phyloP scores from a whole-genome alignment of 2,329 filamentous ascomycete genomes.

The Xylariaceae sp. region DNA sequence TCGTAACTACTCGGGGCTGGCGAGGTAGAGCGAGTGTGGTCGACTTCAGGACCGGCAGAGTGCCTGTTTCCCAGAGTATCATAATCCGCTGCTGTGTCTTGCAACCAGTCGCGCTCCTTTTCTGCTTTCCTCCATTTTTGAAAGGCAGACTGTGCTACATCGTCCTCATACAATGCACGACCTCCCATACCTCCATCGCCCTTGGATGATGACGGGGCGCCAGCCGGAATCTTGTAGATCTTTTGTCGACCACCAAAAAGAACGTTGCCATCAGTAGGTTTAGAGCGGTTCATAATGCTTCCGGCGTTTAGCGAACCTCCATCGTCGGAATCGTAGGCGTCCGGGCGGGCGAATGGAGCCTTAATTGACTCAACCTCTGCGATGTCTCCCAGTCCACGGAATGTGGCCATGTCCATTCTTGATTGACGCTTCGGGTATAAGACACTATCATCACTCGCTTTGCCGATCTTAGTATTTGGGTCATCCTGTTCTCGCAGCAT shows the following conservation, averaged over 20 bases:
- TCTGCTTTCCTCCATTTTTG: conserved; percentile 67
- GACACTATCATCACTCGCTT: conserved; percentile 93
- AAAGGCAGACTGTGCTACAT: conserved; percentile 78
- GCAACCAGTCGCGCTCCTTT: conserved; percentile 44
- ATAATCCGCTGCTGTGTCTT: conserved; percentile 37
- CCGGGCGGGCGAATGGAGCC: conserved; percentile 54
- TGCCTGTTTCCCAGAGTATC: conserved; percentile 36
- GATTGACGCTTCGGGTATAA: conserved; percentile 79
- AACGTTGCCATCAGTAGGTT: conserved; percentile 84
- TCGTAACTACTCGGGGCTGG: conserved; percentile 62
- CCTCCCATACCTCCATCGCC: conserved; percentile 52
- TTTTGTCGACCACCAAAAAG: conserved; percentile 95
- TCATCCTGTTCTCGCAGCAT: conserved; percentile 96
- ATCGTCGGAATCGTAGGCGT: conserved; percentile 66
- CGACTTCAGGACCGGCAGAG: conserved; percentile 18
- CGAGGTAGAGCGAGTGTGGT: conserved; percentile 46
- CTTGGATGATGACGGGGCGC: conserved; percentile 41
- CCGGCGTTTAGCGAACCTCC: conserved; percentile 56
- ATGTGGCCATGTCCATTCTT: conserved; percentile 65
- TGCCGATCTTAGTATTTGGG: conserved; percentile 81
- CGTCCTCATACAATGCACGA: conserved; percentile 77
- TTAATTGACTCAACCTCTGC: conserved; percentile 83
- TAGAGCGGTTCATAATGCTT: conserved; percentile 79
- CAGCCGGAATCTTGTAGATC: conserved; percentile 76
- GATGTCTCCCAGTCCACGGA: conserved; percentile 69